Percentiles rank a stretch among this genome's conserved stretches.
phyloP scores from a whole-genome alignment of 805 yeast genomes.

The Saturnispora serradocipensis region DNA sequence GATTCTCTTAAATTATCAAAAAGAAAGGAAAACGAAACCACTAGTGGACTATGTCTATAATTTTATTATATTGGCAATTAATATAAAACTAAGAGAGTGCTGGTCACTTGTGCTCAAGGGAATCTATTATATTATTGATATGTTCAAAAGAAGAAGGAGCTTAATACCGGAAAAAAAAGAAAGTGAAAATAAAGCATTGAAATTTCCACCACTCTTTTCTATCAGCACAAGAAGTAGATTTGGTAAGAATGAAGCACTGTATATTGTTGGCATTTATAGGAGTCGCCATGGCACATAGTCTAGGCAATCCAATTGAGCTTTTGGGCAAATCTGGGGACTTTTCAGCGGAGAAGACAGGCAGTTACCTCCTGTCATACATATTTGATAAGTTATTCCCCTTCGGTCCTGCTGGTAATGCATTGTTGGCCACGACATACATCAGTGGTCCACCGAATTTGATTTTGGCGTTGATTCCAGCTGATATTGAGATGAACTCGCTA shows the following conservation, averaged over 20 bases:
- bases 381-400: slow-evolving; percentile 40
- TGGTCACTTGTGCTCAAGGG: not conserved
- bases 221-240: not conserved
- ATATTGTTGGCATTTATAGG: not conserved
- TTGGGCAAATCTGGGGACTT: not conserved
- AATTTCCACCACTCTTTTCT: not conserved
- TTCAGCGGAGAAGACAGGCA: not conserved
- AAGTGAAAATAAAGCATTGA: not conserved
- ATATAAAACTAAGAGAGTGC: not conserved
- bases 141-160: not conserved
- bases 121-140: not conserved
- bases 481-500: slow-evolving; percentile 41
- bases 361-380: slow-evolving; percentile 23
- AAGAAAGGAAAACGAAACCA: not conserved
- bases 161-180: not conserved
- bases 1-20: too few species aligned
- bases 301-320: not conserved
- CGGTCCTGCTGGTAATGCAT: slow-evolving; percentile 52
- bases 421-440: slow-evolving; percentile 54
- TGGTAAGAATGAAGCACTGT: not conserved
- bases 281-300: not conserved
- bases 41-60: not conserved
- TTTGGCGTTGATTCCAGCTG: slow-evolving; percentile 47
- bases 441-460: slow-evolving; percentile 57
- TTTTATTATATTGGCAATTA: not conserved